Evolutionary conservation across 805 yeast species (phyloP).

Genomic region (Trichomonascus vanleenenianus): DNA sequence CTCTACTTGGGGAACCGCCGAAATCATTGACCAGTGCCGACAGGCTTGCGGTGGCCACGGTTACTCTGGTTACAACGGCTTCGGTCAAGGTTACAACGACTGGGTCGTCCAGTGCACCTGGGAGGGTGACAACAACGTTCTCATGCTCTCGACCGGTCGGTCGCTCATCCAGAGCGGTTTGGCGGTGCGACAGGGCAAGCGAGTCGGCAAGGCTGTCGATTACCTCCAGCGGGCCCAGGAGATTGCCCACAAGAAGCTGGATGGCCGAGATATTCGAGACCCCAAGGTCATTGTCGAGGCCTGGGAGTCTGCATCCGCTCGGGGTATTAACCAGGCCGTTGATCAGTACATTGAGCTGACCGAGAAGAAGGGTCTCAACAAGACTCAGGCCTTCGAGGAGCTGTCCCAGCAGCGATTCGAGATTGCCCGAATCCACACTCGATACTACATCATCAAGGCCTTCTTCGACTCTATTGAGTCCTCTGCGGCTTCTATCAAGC

Average conservation of each 20-base stretch:
- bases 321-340: slow-evolving; percentile 29
- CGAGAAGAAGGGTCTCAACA: slow-evolving; percentile 19
- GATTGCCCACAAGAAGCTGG: slow-evolving; percentile 13
- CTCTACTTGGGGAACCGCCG: slow-evolving; percentile 77
- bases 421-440: slow-evolving; percentile 33
- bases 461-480: slow-evolving; percentile 30
- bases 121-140: slow-evolving; percentile 94
- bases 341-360: slow-evolving; percentile 21
- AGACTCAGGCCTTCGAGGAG: slow-evolving; percentile 31
- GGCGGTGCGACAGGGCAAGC: slow-evolving; percentile 35
- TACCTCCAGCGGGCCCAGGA: slow-evolving; percentile 31
- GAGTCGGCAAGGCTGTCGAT: slow-evolving; percentile 39
- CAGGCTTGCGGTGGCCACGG: slow-evolving; percentile 97
- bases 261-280: slow-evolving; percentile 20
- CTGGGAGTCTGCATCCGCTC: slow-evolving; percentile 31
- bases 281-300: slow-evolving; percentile 27
- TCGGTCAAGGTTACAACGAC: slow-evolving; percentile 81
- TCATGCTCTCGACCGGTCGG: slow-evolving; percentile 79
- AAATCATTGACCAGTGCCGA: slow-evolving; percentile 78
- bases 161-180: slow-evolving; percentile 50
- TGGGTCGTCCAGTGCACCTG: slow-evolving; percentile 98
- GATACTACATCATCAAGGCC: slow-evolving; percentile 30
- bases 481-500: slow-evolving; percentile 36
- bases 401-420: slow-evolving; percentile 34
- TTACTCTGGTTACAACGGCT: slow-evolving; percentile 85